Evolutionary conservation across 1,139 yeast genomes (phyloP), one percentile per base, ranked within the genome.

Genomic region (Petasospora fabianii): DNA sequence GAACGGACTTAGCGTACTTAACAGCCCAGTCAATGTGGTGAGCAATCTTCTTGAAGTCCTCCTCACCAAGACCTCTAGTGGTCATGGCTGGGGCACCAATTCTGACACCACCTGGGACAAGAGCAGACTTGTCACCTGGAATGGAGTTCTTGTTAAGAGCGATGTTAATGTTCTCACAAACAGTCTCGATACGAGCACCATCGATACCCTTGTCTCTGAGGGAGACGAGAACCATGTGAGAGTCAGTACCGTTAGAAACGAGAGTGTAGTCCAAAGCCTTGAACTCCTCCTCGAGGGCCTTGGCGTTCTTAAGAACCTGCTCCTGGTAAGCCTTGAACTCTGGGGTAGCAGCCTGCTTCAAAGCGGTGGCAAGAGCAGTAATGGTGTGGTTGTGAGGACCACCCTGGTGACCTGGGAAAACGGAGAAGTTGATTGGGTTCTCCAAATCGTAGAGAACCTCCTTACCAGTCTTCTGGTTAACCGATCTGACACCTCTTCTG

Each of bases 351-450:
- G 96, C 95, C 71, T 92, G 98, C 65, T 86, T 87, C 61, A 92
- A 77, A 46, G 98, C 98, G 49, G 94, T 90, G 32, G 97, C 97
- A 60, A 92, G 75, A 34, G 97, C 98, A 49, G 97, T 83, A 62
- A 92, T 92, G 55, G 97, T 92, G 72, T 92, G 97, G 73, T 92
- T 92, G 69, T 92, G 97, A 53, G 98, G 98, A 64, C 98, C 98
- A 74, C 98, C 98, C 73, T 92, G 98, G 69, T 92, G 97, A 57
- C 97, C 97, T 56, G 98, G 98, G 90, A 92, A 92, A 49, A 92
- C 97, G 9, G 97, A 88, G 66, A 92, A 92, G 78, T 92, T 92
- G 69, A 92, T 90, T 66, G 86, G 86, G 65, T 82, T 81, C 71
- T 92, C 98, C 65, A 92, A 77, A 63, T 92, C 97, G 66, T 88